Evolutionary conservation across 2,329 filamentous ascomycete genomes (phyloP).

Genomic region (Microsporum canis): DNA sequence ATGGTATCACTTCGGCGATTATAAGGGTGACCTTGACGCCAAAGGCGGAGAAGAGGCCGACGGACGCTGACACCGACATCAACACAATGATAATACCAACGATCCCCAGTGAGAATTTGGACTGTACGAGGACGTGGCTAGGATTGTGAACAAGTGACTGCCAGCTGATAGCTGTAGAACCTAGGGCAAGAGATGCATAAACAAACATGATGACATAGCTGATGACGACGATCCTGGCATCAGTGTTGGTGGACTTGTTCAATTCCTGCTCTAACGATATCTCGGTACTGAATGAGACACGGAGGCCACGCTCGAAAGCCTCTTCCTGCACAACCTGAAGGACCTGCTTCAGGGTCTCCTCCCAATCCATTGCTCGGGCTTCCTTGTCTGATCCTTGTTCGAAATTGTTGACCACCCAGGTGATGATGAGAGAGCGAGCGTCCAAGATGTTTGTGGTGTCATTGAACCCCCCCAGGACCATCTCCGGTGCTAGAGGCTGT

Average conservation of each 20-base stretch:
- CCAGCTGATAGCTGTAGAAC: conserved; percentile 71
- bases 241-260: conserved; percentile 96
- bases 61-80: conserved; percentile 93
- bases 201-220: conserved; percentile 99
- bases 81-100: conserved; percentile 89
- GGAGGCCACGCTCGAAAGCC: conserved; percentile 63
- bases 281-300: conserved; percentile 90
- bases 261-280: conserved; percentile 89
- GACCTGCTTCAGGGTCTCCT: conserved; percentile 61
- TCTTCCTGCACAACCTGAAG: conserved; percentile 71
- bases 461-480: conserved; percentile 74
- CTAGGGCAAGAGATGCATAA: conserved; percentile 85
- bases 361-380: conserved; percentile 75
- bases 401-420: conserved; percentile 89
- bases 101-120: conserved; percentile 92
- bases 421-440: conserved; percentile 70
- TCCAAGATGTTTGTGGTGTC: conserved; percentile 53
- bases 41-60: conserved; percentile 83
- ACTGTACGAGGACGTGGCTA: conserved; percentile 76
- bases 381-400: conserved; percentile 61
- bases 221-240: conserved; percentile 90
- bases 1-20: conserved; percentile 96
- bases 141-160: conserved; percentile 71
- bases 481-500: conserved; percentile 73
- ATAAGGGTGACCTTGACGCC: conserved; percentile 93